Evolutionary conservation across 306 rosid genomes (phyloP).

Genomic region (Quercus agrifolia): DNA sequence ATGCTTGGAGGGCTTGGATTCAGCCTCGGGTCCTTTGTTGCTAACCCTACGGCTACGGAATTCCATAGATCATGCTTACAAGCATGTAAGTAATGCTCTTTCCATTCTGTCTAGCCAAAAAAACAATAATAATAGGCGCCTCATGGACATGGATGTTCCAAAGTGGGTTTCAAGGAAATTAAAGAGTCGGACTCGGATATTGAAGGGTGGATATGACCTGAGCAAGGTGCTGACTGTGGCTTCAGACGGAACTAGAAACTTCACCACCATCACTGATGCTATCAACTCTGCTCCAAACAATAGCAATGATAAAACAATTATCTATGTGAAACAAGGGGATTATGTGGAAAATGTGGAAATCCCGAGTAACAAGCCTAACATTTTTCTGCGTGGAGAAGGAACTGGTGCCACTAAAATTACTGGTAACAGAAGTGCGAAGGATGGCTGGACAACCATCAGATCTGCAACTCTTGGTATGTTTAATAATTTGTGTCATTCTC

Average conservation of each 20-base stretch:
- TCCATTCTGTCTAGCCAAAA: constrained; percentile 42
- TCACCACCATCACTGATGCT: constrained; percentile 61
- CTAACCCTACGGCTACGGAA: constrained; percentile 28
- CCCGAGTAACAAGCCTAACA: constrained; percentile 60
- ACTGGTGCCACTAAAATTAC: constrained; percentile 55
- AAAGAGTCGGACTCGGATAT: background rate
- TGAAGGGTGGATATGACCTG: constrained; percentile 32
- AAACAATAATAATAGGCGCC: constrained; percentile 38
- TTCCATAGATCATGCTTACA: constrained; percentile 45
- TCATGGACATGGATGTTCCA: constrained; percentile 15
- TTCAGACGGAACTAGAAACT: constrained; percentile 66
- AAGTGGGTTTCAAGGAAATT: background rate
- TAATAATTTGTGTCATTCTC: background rate
- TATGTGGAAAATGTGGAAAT: constrained; percentile 72
- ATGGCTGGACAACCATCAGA: constrained; percentile 77
- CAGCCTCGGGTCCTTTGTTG: constrained; percentile 64
- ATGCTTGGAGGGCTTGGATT: constrained; percentile 69
- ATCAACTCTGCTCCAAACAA: constrained; percentile 61
- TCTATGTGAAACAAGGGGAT: constrained; percentile 54
- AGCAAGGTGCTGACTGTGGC: constrained; percentile 52
- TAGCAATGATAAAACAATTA: constrained; percentile 49
- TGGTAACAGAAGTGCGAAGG: constrained; percentile 47
- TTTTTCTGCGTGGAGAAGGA: constrained; percentile 77
- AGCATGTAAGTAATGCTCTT: constrained; percentile 64
- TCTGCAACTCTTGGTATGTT: constrained; percentile 68